phyloP scores from a whole-genome alignment of 1,284 basidiomycete species.

The Farysia itapuensis region DNA sequence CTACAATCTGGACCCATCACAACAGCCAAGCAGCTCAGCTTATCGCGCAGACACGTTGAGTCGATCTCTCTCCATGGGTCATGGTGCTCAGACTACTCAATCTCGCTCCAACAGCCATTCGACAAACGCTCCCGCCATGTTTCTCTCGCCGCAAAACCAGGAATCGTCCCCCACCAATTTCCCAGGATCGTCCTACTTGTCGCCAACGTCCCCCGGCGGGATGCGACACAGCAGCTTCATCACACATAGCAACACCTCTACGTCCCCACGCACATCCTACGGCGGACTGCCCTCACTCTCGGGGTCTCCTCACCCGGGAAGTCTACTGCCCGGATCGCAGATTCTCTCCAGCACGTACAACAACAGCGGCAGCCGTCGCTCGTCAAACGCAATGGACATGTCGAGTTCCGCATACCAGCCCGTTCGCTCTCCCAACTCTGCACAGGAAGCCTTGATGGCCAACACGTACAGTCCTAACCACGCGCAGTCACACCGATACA shows the following conservation, averaged over 20 bases:
- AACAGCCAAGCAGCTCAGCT: slow-evolving; percentile 3
- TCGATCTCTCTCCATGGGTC: slow-evolving; percentile 36
- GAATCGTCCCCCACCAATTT: slow-evolving; percentile 1
- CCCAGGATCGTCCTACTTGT: slow-evolving; percentile 7
- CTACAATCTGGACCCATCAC: slow-evolving; percentile 20
- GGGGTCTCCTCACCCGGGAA: slow-evolving; percentile 12
- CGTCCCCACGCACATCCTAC: slow-evolving; percentile 17
- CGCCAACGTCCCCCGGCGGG: slow-evolving; percentile 18
- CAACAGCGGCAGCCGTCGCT: slow-evolving; percentile 26
- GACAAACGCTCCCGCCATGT: slow-evolving; percentile 20
- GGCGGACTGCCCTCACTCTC: slow-evolving; percentile 19
- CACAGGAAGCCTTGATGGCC: slow-evolving; percentile 1
- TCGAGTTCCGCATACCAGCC: slow-evolving; percentile 14
- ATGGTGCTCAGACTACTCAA: slow-evolving; percentile 16
- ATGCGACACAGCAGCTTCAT: slow-evolving; percentile 35
- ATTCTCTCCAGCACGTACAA: slow-evolving; percentile 26
- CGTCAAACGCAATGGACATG: slow-evolving; percentile 38
- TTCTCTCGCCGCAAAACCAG: slow-evolving; percentile 23
- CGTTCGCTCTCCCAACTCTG: not conserved
- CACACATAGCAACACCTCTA: slow-evolving; percentile 5
- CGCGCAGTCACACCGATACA: slow-evolving; percentile 13
- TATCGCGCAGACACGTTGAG: slow-evolving; percentile 24
- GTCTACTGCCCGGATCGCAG: slow-evolving; percentile 23
- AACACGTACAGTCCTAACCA: slow-evolving; percentile 29
- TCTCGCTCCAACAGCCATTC: slow-evolving; percentile 7